Conservation (phyloP, 2,329 filamentous ascomycete genomes). For the Diaporthe caulivora region DNA sequence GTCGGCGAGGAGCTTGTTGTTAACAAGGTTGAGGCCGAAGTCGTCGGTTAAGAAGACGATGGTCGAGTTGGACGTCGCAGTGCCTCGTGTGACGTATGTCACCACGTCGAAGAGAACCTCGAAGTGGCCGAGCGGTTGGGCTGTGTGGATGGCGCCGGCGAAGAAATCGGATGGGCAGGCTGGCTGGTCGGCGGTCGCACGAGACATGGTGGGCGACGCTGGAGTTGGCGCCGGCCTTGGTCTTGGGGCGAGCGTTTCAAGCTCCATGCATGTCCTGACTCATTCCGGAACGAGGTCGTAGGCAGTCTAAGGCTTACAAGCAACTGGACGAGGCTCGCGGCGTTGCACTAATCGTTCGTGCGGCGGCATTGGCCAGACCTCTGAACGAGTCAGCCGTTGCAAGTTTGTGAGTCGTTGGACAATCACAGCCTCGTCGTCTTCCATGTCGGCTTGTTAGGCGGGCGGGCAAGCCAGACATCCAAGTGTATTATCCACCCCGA, state of each 20-base stretch:
- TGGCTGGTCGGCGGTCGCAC: neutral
- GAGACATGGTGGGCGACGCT: constrained; percentile 11
- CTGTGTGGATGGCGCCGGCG: constrained; percentile 33
- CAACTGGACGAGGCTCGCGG: constrained; percentile 13
- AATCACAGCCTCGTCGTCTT: constrained; percentile 14
- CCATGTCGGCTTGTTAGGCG: constrained; percentile 5
- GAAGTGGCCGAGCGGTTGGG: constrained; percentile 31
- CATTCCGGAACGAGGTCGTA: neutral
- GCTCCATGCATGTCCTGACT: constrained; percentile 28
- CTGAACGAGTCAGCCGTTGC: constrained; percentile 22
- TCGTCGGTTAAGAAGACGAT: constrained; percentile 41
- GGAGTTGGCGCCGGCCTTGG: constrained; percentile 1
- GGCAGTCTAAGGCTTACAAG: neutral
- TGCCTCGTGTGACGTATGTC: constrained; percentile 38
- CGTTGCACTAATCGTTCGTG: neutral
- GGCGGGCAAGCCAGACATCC: neutral
- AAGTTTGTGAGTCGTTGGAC: constrained; percentile 11
- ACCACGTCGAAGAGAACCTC: constrained; percentile 35
- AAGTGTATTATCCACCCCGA: neutral
- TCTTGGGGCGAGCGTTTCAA: constrained; percentile 17
- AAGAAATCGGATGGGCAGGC: constrained; percentile 33
- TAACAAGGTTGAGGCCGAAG: constrained; percentile 41
- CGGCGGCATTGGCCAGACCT: constrained; percentile 9
- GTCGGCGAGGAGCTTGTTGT: constrained; percentile 43
- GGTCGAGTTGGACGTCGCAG: constrained; percentile 33